Evolutionary conservation across 139 green algal species (phyloP), one percentile per base, ranked within the genome.

Genomic region (Parachlorella kessleri): DNA sequence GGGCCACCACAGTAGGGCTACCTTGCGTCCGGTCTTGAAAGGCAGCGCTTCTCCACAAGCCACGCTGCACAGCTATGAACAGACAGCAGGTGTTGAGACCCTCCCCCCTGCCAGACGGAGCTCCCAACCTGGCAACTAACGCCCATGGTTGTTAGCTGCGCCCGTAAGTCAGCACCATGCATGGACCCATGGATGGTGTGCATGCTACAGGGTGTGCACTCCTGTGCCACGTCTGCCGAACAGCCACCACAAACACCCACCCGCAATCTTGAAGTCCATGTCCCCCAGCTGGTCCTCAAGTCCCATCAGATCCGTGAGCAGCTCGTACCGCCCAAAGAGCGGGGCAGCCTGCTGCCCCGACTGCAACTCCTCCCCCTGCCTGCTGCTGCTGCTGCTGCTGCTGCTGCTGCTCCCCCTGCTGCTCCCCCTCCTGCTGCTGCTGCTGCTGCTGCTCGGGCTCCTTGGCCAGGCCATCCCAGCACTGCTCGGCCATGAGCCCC

Each of bases 251-350:
- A 59, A 8, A 1, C 6, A 14, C 84, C 78, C 65, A 92, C 79
- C 70, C 26, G 82, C 77, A 33, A 93, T 79, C 66, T 92, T 92
- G 74, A 94, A 88, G 75, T 94, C 80, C 91, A 96, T 92, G 72
- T 94, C 90, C 0, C 91, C 87, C 33, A 91, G 70, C 37, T 76
- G 73, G 54, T 91, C 88, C 72, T 96, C 92, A 6, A 90, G 65
- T 28, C 86, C 91, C 33, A 87, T 26, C 87, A 85, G 77, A 55
- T 89, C 85, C 0, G 70, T 73, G 32, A 89, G 71, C 33, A 93
- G 81, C 65, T 93, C 90, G 68, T 85, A 83, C 18, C 36, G 72
- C 53, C 83, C 48, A 75, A n/a, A n/a, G n/a, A n/a, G n/a, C n/a
- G n/a, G n/a, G n/a, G n/a, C n/a, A n/a, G n/a, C n/a, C n/a, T n/a